Evolutionary conservation across 345 rosid genomes (phyloP).

Genomic region (Bretschneidera sinensis): DNA sequence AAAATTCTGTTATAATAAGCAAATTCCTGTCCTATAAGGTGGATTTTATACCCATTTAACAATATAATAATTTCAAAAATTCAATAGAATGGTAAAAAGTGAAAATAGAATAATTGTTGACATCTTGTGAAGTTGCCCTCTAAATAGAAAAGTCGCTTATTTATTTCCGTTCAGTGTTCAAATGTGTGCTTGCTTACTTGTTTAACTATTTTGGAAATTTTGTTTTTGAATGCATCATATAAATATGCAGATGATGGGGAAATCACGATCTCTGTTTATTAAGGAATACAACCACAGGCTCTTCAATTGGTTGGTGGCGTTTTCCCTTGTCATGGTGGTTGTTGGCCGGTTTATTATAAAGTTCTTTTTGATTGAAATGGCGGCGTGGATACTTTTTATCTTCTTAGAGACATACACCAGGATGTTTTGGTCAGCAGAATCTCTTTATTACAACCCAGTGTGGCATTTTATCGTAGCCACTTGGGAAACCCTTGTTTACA

Average conservation of each 20-base stretch:
- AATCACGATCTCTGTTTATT: constrained; percentile 70
- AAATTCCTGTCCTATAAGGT: too few species aligned
- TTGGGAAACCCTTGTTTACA: constrained; percentile 93
- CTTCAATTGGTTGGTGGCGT: constrained; percentile 96
- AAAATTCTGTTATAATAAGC: too few species aligned
- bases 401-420: constrained; percentile 95
- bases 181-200: too few species aligned
- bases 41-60: too few species aligned
- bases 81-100: too few species aligned
- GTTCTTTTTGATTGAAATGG: constrained; percentile 86
- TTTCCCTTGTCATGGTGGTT: constrained; percentile 92
- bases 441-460: constrained; percentile 87
- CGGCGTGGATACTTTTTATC: constrained; percentile 89
- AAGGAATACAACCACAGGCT: constrained; percentile 94
- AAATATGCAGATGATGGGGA: constrained; percentile 76
- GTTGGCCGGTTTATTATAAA: constrained; percentile 87
- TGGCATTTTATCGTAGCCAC: constrained; percentile 89
- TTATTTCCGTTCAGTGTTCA: too few species aligned
- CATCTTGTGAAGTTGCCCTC: too few species aligned
- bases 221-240: too few species aligned
- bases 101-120: too few species aligned
- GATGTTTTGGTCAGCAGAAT: constrained; percentile 96
- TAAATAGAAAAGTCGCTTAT: too few species aligned
- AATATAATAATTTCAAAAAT: too few species aligned
- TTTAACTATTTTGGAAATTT: too few species aligned